phyloP scores from a whole-genome alignment of 1,284 basidiomycete genomes.

The Boletellus sp. region DNA sequence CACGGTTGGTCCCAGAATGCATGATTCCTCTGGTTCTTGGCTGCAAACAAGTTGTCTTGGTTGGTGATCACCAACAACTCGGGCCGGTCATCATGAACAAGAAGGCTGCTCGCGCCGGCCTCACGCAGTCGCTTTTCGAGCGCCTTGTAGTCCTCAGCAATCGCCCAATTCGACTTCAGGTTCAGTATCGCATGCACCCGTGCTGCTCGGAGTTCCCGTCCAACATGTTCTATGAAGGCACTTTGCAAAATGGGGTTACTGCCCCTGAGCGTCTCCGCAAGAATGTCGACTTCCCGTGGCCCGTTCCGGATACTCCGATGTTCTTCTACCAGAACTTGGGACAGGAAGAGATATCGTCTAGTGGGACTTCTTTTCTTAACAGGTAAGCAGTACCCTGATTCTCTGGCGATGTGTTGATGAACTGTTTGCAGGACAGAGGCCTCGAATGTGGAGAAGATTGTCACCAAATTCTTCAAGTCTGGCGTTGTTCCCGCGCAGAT shows the following conservation, averaged over 20 bases:
- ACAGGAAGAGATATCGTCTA: slow-evolving; percentile 98
- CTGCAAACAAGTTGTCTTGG: slow-evolving; percentile 97
- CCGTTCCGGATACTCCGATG: slow-evolving; percentile 96
- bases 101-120: slow-evolving; percentile 95
- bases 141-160: slow-evolving; percentile 94
- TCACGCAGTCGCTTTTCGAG: slow-evolving; percentile 97
- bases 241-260: slow-evolving; percentile 97
- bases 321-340: slow-evolving; percentile 99
- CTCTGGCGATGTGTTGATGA: not conserved
- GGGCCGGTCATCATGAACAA: slow-evolving; percentile 99
- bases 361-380: slow-evolving; percentile 98
- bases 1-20: slow-evolving; percentile 63
- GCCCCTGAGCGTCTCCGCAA: slow-evolving; percentile 95
- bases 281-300: slow-evolving; percentile 99
- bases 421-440: slow-evolving; percentile 79
- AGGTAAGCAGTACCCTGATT: slow-evolving; percentile 42
- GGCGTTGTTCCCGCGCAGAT: slow-evolving; percentile 95
- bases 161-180: slow-evolving; percentile 95
- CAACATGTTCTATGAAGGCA: slow-evolving; percentile 99
- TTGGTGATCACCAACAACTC: slow-evolving; percentile 97
- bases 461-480: slow-evolving; percentile 99
- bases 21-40: slow-evolving; percentile 99
- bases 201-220: slow-evolving; percentile 98
- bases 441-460: slow-evolving; percentile 98
- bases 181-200: slow-evolving; percentile 99